These are phyloP conservation scores for Smittium culicis DNA, from an alignment of 371 early-diverging fungal genomes.

Conservation along the genomic window DNA sequence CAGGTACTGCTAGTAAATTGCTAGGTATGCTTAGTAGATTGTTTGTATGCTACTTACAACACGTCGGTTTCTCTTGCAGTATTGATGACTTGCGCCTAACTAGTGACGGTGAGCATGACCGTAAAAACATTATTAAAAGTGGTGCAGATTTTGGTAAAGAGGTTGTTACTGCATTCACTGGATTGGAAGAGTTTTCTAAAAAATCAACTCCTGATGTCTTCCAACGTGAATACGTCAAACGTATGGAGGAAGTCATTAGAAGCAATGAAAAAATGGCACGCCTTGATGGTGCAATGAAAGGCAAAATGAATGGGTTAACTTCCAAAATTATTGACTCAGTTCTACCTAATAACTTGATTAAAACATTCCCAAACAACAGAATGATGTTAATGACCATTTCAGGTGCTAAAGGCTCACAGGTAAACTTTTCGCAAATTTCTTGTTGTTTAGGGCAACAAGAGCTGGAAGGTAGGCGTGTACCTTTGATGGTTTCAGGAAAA, in stretches of 20 bases:
- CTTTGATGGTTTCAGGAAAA: constrained; percentile 95
- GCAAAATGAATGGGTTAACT: constrained; percentile 68
- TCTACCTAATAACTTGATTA: constrained; percentile 70
- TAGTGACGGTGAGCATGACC: constrained; percentile 58
- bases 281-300: constrained; percentile 82
- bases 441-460: constrained; percentile 98
- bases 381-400: constrained; percentile 98
- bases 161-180: constrained; percentile 57
- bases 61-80: constrained; percentile 89
- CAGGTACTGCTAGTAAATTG: constrained; percentile 80
- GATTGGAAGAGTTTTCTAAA: constrained; percentile 36
- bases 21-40: constrained; percentile 88
- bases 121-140: constrained; percentile 47
- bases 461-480: constrained; percentile 98
- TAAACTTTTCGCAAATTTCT: constrained; percentile 98
- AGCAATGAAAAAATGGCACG: constrained; percentile 75
- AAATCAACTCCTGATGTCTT: constrained; percentile 20
- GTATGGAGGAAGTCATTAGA: constrained; percentile 73
- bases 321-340: constrained; percentile 63
- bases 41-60: constrained; percentile 86
- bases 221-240: constrained; percentile 42
- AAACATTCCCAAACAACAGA: constrained; percentile 89
- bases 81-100: constrained; percentile 97
- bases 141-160: constrained; percentile 47
- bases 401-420: constrained; percentile 98